Evolutionary conservation across 176 grass and related monocot species (phyloP), one percentile per base, ranked within the genome.

Genomic region (Cenchrus purpureus): DNA sequence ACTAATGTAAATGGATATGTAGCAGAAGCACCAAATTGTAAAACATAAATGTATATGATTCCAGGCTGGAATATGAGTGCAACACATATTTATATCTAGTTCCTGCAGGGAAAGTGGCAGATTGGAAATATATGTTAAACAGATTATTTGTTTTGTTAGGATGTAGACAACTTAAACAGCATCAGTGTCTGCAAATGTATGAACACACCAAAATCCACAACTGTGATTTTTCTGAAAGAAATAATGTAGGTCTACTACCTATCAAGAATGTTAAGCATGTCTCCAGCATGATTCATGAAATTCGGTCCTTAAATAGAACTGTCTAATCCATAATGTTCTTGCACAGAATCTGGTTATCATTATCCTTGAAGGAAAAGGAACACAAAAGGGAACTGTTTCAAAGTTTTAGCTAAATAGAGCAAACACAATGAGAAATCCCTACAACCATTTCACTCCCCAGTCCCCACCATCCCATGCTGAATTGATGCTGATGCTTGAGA

Each of bases 201-300:
- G 4, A 79, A 22, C 2, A 42, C 6, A 40, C 22, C 1, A 46
- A 6, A 46, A 46, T 46, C 37, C 37, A 13, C 29, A 34, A 12
- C 54, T 83, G 31, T 71, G 11, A 25, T 34, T 54, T 7, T 72
- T 73, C 15, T 63, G 37, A 71, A 74, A 5, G 28, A 80, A 87
- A 48, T 15, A 84, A 25, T 25, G 10, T 37, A 54, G 34, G 20
- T 25, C 34, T 34, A 49, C 45, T 54, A 76, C 56, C 29, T 56
- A 82, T 90, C n/a, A 12, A 82, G 46, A 52, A 22, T 10, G 29
- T 8, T 59, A 17, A 51, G n/a, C 2, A 22, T 71, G 45, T 3
- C 17, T 12, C 10, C 19, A 40, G 37, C 15, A 0, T 32, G 49
- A 9, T 64, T 5, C 1, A 15, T 8, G 19, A 50, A 79, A 45